Evolutionary conservation across 2,329 filamentous ascomycete species (phyloP).

Genomic region (Aspergillus ibericus): DNA sequence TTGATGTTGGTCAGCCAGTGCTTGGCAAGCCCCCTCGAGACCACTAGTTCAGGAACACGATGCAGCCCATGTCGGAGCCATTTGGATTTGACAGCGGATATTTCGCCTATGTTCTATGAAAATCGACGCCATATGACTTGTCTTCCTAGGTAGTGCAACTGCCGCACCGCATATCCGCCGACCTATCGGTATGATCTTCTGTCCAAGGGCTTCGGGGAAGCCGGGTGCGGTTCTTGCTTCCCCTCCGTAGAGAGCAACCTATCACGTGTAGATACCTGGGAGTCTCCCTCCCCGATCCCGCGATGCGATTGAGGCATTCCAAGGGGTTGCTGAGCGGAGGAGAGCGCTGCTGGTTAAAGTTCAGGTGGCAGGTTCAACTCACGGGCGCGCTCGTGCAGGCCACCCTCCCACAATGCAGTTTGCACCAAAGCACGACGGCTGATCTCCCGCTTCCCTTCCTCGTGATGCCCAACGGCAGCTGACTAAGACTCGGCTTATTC

Average conservation of each 20-base stretch:
- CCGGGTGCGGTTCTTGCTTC: too few species aligned
- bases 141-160: background rate
- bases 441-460: constrained; percentile 13
- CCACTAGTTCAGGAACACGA: background rate
- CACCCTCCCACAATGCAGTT: background rate
- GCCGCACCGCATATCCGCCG: background rate
- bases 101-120: background rate
- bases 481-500: constrained; percentile 15
- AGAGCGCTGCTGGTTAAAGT: background rate
- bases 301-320: background rate
- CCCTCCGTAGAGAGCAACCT: too few species aligned
- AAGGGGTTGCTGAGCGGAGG: background rate
- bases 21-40: background rate
- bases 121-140: background rate
- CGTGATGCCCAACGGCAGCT: constrained; percentile 13
- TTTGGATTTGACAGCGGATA: background rate
- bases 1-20: background rate
- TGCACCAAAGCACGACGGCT: constrained; percentile 6
- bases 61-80: background rate
- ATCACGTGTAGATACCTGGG: background rate
- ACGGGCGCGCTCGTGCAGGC: background rate
- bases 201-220: background rate
- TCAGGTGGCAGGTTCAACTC: background rate
- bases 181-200: background rate
- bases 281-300: background rate